Base-by-base conservation (phyloP, 1,284 basidiomycete species). In the Ceratobasidium theobromae region DNA sequence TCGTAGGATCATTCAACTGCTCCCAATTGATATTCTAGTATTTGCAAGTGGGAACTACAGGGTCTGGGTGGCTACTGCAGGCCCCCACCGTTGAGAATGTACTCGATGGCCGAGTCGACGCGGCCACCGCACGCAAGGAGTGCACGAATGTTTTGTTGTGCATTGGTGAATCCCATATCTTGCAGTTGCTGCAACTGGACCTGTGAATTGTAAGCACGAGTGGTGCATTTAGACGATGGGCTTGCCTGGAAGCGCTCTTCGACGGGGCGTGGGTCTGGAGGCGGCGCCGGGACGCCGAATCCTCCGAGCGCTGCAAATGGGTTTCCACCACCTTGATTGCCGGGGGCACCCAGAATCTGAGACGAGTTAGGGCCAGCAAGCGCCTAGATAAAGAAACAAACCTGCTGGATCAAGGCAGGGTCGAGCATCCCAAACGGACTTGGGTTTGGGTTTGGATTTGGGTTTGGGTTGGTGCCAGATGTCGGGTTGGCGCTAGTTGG, bases 71-170 rank as follows among this genome's bases (percentile, higher is more conserved):
- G 16, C 16, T 38, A 38, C 35, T 65, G 66, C 69, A 89, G 46
- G 27, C 89, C 89, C 11, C 89, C 88, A 1, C 91, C 91, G 49
- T 81, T 77, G 68, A 96, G 82, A 71, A 96, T 93, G 74, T 95
- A 93, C 77, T 95, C 93, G 72, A 96, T 91, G 40, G 93, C 93
- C 27, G 87, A 83, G 74, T 95, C 85, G 30, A 96, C 91, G 73
- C 95, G 94, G 4, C 93, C 93, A 21, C 86, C 93, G 0, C 92
- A 95, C 51, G 90, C 90, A 28, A 92, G 81, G 60, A 96, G 78
- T 8, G 93, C 93, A 18, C 92, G 82, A n/a, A 96, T 81, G 74
- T 96, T 96, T 81, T 95, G 92, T 53, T 84, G 76, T 9, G 92
- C 91, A 69, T 95, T 91, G 23, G 79, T 82, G 75, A 93, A 92